Evolutionary conservation across 140 eudicot genomes (phyloP).

Genomic region (Flaveria floridana): DNA sequence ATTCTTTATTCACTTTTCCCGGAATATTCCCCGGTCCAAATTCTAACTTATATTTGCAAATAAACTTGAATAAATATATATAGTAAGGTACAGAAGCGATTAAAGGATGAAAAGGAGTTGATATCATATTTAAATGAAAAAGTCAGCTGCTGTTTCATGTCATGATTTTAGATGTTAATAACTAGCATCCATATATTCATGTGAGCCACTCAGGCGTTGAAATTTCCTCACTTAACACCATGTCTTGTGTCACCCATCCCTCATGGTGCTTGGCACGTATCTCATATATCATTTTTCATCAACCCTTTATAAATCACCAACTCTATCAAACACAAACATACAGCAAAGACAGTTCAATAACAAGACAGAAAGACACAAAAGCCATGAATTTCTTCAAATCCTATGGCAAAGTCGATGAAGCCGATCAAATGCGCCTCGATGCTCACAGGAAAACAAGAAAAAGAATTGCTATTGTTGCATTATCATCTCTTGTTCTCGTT

Average conservation of each 20-base stretch:
- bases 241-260: constrained; percentile 8
- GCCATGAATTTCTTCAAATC: constrained; percentile 48
- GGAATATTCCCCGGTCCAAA: too few species aligned
- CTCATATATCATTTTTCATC: too few species aligned
- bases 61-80: too few species aligned
- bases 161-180: too few species aligned
- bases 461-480: constrained; percentile 41
- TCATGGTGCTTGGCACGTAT: constrained; percentile 55
- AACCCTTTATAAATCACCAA: constrained; percentile 26
- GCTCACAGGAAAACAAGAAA: constrained; percentile 49
- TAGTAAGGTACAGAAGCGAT: too few species aligned
- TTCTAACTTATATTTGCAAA: too few species aligned
- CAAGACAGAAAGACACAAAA: background rate
- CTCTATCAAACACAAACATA: constrained; percentile 2
- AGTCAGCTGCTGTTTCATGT: too few species aligned
- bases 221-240: background rate
- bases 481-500: constrained; percentile 53
- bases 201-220: too few species aligned
- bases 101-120: too few species aligned
- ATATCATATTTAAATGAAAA: too few species aligned
- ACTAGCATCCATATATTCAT: too few species aligned
- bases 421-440: constrained; percentile 47
- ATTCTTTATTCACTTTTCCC: too few species aligned
- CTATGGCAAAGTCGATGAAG: constrained; percentile 57
- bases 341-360: background rate